A percentile compares a stretch with the other conserved stretches of the same genome.
Evolutionary conservation across 148 eudicot species (phyloP).

Genomic region (Silene uniflora): DNA sequence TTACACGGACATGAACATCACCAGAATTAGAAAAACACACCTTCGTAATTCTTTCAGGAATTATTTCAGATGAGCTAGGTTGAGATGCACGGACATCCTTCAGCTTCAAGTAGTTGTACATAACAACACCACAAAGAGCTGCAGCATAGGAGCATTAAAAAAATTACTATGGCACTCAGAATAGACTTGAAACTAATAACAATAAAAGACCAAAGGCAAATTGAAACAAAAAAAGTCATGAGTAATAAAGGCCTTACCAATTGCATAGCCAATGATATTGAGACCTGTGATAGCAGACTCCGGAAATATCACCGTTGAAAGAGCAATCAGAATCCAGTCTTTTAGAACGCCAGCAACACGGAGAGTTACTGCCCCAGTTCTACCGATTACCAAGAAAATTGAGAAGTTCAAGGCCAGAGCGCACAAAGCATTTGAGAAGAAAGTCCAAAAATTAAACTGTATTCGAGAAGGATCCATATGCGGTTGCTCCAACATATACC

Average conservation of each 20-base stretch:
- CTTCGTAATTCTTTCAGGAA: slow-evolving; percentile 48
- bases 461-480: slow-evolving; percentile 70
- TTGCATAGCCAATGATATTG: slow-evolving; percentile 79
- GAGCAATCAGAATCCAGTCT: slow-evolving; percentile 92
- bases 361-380: slow-evolving; percentile 88
- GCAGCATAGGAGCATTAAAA: slow-evolving; percentile 5
- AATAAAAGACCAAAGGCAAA: neutral
- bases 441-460: slow-evolving; percentile 86
- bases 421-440: slow-evolving; percentile 81
- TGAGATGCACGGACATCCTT: slow-evolving; percentile 52
- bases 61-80: slow-evolving; percentile 33
- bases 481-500: slow-evolving; percentile 88
- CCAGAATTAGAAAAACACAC: slow-evolving; percentile 22
- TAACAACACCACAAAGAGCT: slow-evolving; percentile 67
- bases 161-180: neutral
- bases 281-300: slow-evolving; percentile 80
- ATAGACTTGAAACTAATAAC: neutral
- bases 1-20: neutral
- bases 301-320: slow-evolving; percentile 84
- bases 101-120: slow-evolving; percentile 72
- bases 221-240: neutral
- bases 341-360: slow-evolving; percentile 93
- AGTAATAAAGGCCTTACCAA: slow-evolving; percentile 40
- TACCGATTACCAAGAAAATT: slow-evolving; percentile 81
- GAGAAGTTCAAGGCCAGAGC: slow-evolving; percentile 93